Percentiles rank a stretch among this genome's conserved stretches.
phyloP scores from a whole-genome alignment of 2,329 filamentous ascomycete genomes.

The Metarhizium anisopliae region DNA sequence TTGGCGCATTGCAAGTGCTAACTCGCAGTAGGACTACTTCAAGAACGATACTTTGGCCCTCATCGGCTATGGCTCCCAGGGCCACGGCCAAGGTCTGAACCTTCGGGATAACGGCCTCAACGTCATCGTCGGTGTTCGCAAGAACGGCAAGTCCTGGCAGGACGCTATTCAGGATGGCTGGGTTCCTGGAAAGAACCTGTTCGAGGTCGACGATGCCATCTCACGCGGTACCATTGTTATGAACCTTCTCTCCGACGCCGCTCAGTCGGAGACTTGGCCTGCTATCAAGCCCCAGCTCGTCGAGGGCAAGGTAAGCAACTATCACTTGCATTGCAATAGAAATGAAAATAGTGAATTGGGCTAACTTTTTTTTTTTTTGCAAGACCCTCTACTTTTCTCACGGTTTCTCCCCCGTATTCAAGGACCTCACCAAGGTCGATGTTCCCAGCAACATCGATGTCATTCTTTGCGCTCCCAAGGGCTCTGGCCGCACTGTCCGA shows the following conservation, averaged over 20 bases:
- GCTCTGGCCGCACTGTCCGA: constrained; percentile 96
- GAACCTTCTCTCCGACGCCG: constrained; percentile 97
- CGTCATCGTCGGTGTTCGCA: constrained; percentile 97
- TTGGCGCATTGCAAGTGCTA: constrained; percentile 3
- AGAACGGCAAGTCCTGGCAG: constrained; percentile 97
- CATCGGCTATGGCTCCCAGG: constrained; percentile 96
- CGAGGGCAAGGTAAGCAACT: constrained; percentile 82
- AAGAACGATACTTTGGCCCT: constrained; percentile 98
- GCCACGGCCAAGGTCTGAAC: constrained; percentile 98
- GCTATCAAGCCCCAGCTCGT: constrained; percentile 94
- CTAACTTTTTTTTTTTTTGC: constrained; percentile 2
- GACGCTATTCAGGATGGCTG: constrained; percentile 95
- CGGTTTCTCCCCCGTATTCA: constrained; percentile 99
- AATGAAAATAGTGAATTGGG: not conserved
- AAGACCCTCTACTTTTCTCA: constrained; percentile 99
- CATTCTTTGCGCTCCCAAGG: constrained; percentile 98
- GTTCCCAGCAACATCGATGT: constrained; percentile 94
- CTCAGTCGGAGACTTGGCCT: constrained; percentile 98
- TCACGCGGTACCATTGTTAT: constrained; percentile 89
- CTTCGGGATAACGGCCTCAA: constrained; percentile 99
- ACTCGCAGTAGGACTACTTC: constrained; percentile 75
- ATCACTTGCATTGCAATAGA: not conserved
- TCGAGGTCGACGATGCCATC: constrained; percentile 97
- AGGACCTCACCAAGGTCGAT: constrained; percentile 97
- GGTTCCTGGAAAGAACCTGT: constrained; percentile 97